Evolutionary conservation across 768 basidiomycete genomes (phyloP).

Genomic region (Termitomyces sp.): DNA sequence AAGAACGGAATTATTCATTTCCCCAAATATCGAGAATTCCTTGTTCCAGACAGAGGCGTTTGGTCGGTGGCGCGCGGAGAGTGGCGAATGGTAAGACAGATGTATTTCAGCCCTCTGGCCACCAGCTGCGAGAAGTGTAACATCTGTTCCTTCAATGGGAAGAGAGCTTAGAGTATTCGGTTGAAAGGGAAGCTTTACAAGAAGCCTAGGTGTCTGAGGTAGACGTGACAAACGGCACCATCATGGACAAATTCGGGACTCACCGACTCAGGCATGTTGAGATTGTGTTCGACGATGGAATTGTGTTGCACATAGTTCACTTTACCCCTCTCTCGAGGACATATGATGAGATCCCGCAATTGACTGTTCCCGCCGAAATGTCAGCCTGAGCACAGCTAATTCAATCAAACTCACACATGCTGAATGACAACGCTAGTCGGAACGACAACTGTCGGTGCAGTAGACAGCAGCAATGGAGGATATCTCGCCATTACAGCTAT

Average conservation of each 20-base stretch:
- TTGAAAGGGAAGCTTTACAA: slow-evolving; percentile 50
- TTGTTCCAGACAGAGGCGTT: slow-evolving; percentile 46
- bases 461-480: slow-evolving; percentile 36
- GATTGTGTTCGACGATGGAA: slow-evolving; percentile 57
- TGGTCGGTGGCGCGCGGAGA: slow-evolving; percentile 18
- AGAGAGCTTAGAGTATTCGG: slow-evolving; percentile 63
- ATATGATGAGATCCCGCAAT: slow-evolving; percentile 72
- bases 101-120: slow-evolving; percentile 71
- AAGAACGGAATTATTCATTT: slow-evolving; percentile 82
- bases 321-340: slow-evolving; percentile 58
- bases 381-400: not conserved
- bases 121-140: slow-evolving; percentile 68
- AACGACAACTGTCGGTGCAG: slow-evolving; percentile 32
- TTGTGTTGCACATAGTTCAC: slow-evolving; percentile 54
- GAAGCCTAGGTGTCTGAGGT: slow-evolving; percentile 34
- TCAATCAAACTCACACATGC: slow-evolving; percentile 46
- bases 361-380: slow-evolving; percentile 38
- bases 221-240: slow-evolving; percentile 7
- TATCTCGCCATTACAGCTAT: slow-evolving; percentile 42
- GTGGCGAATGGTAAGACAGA: slow-evolving; percentile 41
- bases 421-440: slow-evolving; percentile 47
- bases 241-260: slow-evolving; percentile 9
- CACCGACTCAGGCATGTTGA: slow-evolving; percentile 44
- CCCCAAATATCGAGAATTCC: slow-evolving; percentile 47
- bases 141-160: slow-evolving; percentile 40